phyloP scores from a whole-genome alignment of 1,284 basidiomycete species.

The Malassezia caprae region DNA sequence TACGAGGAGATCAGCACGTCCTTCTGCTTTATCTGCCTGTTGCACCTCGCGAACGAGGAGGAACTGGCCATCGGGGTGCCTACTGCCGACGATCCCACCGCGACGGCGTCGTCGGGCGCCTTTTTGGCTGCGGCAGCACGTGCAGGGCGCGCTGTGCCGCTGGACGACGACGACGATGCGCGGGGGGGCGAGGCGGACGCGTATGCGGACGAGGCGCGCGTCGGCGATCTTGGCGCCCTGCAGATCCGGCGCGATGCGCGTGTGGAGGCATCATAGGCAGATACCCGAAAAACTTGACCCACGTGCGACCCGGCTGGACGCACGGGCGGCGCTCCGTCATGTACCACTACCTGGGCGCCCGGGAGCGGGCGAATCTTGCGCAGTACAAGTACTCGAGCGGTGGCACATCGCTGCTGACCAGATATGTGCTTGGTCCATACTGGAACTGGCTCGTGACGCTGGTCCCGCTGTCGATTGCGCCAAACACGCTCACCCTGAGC shows the following conservation, averaged over 20 bases:
- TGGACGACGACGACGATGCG: slow-evolving; percentile 7
- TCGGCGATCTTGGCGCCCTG: slow-evolving; percentile 3
- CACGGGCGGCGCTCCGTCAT: slow-evolving; percentile 8
- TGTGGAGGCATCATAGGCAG: neutral
- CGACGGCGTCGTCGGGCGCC: neutral
- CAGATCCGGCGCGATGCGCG: slow-evolving; percentile 3
- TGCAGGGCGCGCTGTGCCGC: neutral
- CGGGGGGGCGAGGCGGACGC: neutral
- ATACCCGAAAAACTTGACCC: neutral
- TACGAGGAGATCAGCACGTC: slow-evolving; percentile 97
- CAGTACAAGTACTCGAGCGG: slow-evolving; percentile 56
- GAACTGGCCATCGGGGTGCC: slow-evolving; percentile 55
- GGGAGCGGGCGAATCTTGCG: slow-evolving; percentile 52
- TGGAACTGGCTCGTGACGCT: slow-evolving; percentile 90
- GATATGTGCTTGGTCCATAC: slow-evolving; percentile 75
- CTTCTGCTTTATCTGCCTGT: slow-evolving; percentile 96
- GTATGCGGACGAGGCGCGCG: neutral
- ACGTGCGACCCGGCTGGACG: neutral
- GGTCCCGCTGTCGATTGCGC: slow-evolving; percentile 77
- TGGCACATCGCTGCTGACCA: slow-evolving; percentile 56
- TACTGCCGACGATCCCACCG: neutral
- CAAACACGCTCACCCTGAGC: slow-evolving; percentile 58
- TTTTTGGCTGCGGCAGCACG: neutral
- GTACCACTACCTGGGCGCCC: slow-evolving; percentile 49
- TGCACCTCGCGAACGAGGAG: slow-evolving; percentile 90